Evolutionary conservation across 176 grass and related monocot genomes (phyloP).

Genomic region (Cocos nucifera): DNA sequence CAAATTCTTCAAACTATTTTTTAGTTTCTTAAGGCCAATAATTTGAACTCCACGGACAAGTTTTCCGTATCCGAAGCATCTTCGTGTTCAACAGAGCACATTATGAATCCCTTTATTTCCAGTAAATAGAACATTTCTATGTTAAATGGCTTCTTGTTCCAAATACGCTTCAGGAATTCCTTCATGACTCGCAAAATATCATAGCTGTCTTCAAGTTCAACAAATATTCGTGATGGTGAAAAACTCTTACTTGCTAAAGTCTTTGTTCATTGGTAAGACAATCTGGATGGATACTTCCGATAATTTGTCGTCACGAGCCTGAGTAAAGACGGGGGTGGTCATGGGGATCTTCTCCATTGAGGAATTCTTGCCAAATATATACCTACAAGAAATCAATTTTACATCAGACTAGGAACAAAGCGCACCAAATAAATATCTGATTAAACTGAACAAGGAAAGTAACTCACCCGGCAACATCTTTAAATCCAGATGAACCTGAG

Average conservation of each 20-base stretch:
- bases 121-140: too few species aligned
- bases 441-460: conserved; percentile 2
- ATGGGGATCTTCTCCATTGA: conserved; percentile 82
- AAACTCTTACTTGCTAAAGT: conserved; percentile 40
- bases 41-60: too few species aligned
- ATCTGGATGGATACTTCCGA: conserved; percentile 90
- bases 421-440: not conserved
- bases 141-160: too few species aligned
- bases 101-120: too few species aligned
- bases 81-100: too few species aligned
- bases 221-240: too few species aligned
- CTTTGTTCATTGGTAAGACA: conserved; percentile 68
- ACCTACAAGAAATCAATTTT: conserved; percentile 36
- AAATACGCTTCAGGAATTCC: too few species aligned
- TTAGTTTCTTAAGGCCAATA: not conserved
- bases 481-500: conserved; percentile 88
- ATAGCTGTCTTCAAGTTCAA: too few species aligned
- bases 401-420: not conserved
- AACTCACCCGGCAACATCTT: conserved; percentile 72
- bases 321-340: conserved; percentile 94
- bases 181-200: too few species aligned
- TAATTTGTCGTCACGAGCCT: conserved; percentile 56
- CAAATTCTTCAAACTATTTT: not conserved
- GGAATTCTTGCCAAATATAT: conserved; percentile 92
- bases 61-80: too few species aligned